These are phyloP conservation scores for Phytomonas francai DNA, from an alignment of 208 protist species.

Conservation along the genomic window DNA sequence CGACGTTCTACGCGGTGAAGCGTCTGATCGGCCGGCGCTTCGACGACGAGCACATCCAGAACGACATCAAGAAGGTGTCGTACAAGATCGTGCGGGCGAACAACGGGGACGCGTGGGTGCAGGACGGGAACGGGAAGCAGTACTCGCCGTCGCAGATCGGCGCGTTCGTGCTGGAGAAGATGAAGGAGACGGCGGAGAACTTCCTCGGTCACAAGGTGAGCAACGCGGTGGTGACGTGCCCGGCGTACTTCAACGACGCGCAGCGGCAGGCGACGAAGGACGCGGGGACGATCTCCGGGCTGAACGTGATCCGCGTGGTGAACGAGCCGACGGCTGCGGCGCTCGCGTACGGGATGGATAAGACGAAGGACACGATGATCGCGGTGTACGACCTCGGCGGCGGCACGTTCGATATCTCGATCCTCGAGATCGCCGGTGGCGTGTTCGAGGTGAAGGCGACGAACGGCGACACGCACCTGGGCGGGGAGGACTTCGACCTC, in stretches of 20 bases:
- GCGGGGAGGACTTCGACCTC: conserved; percentile 98
- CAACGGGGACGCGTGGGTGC: conserved; percentile 93
- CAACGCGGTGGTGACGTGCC: conserved; percentile 93
- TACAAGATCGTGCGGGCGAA: conserved; percentile 94
- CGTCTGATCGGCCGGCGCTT: conserved; percentile 74
- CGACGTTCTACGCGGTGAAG: conserved; percentile 87
- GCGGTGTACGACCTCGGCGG: conserved; percentile 77
- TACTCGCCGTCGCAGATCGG: conserved; percentile 80
- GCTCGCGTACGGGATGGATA: conserved; percentile 20
- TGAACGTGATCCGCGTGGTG: conserved; percentile 96
- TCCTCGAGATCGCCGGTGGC: conserved; percentile 89
- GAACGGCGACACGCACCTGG: conserved; percentile 98
- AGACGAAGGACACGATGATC: conserved; percentile 29
- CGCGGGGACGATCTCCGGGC: conserved; percentile 91
- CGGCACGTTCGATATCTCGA: conserved; percentile 98
- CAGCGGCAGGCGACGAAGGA: conserved; percentile 97
- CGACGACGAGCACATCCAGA: conserved; percentile 66
- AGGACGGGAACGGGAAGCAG: conserved; percentile 73
- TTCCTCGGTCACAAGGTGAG: conserved; percentile 25
- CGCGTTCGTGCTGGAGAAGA: conserved; percentile 75
- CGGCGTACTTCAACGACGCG: conserved; percentile 97
- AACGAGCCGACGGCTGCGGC: conserved; percentile 99
- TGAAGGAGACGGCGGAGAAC: conserved; percentile 61
- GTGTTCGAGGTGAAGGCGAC: conserved; percentile 97
- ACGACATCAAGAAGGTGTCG: conserved; percentile 78